Evolutionary conservation across 441 rosid genomes (phyloP).

Genomic region (Biscutella auriculata): DNA sequence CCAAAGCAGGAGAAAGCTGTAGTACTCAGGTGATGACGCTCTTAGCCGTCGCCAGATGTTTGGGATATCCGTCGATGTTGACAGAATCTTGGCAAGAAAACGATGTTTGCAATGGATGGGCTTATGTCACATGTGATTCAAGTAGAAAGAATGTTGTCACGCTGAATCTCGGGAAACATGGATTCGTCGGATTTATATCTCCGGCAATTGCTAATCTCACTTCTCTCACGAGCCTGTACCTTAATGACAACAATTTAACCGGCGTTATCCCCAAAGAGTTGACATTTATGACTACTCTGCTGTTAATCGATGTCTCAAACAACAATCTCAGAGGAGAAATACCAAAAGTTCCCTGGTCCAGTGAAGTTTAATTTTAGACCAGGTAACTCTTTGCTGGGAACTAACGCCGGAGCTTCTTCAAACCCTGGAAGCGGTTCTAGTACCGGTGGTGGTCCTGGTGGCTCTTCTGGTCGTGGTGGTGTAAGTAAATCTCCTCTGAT

Average conservation of each 20-base stretch:
- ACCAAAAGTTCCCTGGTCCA: slow-evolving; percentile 25
- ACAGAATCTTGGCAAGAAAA: slow-evolving; percentile 51
- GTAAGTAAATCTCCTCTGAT: slow-evolving; percentile 32
- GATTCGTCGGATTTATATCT: slow-evolving; percentile 42
- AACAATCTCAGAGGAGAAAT: slow-evolving; percentile 52
- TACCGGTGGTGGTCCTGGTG: slow-evolving; percentile 5
- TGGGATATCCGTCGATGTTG: slow-evolving; percentile 38
- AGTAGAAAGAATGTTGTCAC: slow-evolving; percentile 20
- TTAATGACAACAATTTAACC: slow-evolving; percentile 42
- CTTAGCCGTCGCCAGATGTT: slow-evolving; percentile 41
- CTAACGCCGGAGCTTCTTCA: slow-evolving; percentile 20
- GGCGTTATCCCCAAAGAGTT: slow-evolving; percentile 47
- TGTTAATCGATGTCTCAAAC: slow-evolving; percentile 45
- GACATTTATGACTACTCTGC: slow-evolving; percentile 36
- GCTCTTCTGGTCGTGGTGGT: slow-evolving; percentile 19
- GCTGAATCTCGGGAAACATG: slow-evolving; percentile 31
- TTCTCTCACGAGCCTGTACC: slow-evolving; percentile 29
- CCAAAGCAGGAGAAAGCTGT: slow-evolving; percentile 24
- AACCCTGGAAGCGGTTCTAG: slow-evolving; percentile 1
- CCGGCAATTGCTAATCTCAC: slow-evolving; percentile 43
- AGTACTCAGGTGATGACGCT: slow-evolving; percentile 37
- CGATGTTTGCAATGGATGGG: slow-evolving; percentile 36
- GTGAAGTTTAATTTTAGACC: slow-evolving; percentile 32
- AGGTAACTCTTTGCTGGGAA: slow-evolving; percentile 44
- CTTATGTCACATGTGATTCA: slow-evolving; percentile 37